Evolutionary conservation across 805 yeast species (phyloP), one percentile per base, ranked within the genome.

Genomic region (Candida krabiensis): DNA sequence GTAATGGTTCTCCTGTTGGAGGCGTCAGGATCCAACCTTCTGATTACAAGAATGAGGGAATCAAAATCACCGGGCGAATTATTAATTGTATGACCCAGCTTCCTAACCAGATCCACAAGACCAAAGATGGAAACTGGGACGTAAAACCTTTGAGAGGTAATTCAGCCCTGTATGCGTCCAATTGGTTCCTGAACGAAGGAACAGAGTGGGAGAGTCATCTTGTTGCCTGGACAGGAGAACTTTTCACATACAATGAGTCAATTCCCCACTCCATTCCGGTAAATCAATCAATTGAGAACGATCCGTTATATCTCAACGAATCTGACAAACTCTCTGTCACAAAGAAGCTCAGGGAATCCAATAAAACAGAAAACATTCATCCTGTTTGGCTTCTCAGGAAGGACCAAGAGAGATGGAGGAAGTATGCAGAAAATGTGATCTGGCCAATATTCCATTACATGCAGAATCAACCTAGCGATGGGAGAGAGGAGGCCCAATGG

Each of bases 361-460:
- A 72, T 49, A 61, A 67, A 14, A 63, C 79, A 18, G 69, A 73
- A 12, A 67, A 74, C 37, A 69, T 86, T 32, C 93, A 84, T 55
- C 97, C 98, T 0, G 85, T 91, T 37, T 90, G 97, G 96, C 67
- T 91, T 23, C 69, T 85, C 38, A 75, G 93, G 44, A 76, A 81
- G 44, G 85, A 85, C 61, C 95, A 86, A 60, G 70, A 70, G 30
- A 70, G 90, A 43, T 91, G 97, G 96, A 74, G 97, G 49, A 73
- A 73, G 49, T 91, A 87, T 56, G 95, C 97, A 1, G 98, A 91
- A 58, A 79, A 84, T 52, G 82, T 83, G 15, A 67, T 93, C 19
- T 93, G 99, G 98, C 96, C 96, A 1, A 83, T 88, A 2, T 80
- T 91, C 63, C 99, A 93, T 58, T 93, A 93, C 65, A 88, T 93